Evolutionary conservation across 495 filamentous ascomycete genomes (phyloP).

Genomic region (Penicillium mononematosum): DNA sequence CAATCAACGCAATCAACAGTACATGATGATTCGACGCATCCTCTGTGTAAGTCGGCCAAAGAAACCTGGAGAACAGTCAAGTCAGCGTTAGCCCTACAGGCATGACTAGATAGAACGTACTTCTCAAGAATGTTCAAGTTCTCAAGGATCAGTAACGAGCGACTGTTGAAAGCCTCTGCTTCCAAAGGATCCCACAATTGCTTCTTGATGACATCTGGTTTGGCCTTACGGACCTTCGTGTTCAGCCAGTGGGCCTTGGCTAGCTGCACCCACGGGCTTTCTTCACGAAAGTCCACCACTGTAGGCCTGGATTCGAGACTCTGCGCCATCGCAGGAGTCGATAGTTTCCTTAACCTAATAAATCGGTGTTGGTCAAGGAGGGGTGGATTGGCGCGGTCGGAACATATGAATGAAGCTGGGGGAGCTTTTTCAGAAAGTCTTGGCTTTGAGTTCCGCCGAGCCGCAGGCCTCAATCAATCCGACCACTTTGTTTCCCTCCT

Average conservation of each 20-base stretch:
- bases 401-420: conserved; percentile 27
- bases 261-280: conserved; percentile 76
- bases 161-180: conserved; percentile 71
- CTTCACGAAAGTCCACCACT: conserved; percentile 69
- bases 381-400: conserved; percentile 36
- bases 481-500: conserved; percentile 2
- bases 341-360: conserved; percentile 29
- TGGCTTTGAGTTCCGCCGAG: conserved; percentile 33
- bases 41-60: conserved; percentile 92
- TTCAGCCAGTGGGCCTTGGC: conserved; percentile 85
- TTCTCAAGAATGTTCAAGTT: conserved; percentile 88
- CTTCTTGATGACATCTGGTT: conserved; percentile 79
- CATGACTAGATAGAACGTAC: conserved; percentile 40
- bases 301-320: conserved; percentile 54
- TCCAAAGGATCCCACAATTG: conserved; percentile 92
- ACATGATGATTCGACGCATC: conserved; percentile 89
- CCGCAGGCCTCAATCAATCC: conserved; percentile 20
- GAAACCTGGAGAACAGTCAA: conserved; percentile 55
- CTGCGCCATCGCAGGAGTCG: conserved; percentile 46
- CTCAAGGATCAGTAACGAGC: conserved; percentile 78
- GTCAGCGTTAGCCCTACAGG: conserved; percentile 25
- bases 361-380: conserved; percentile 31
- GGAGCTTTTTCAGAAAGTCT: conserved; percentile 30
- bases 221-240: conserved; percentile 68
- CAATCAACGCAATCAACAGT: conserved; percentile 76